Evolutionary conservation across 169 alveolate species (phyloP), one percentile per base, ranked within the genome.

Genomic region (Babesia divergens): DNA sequence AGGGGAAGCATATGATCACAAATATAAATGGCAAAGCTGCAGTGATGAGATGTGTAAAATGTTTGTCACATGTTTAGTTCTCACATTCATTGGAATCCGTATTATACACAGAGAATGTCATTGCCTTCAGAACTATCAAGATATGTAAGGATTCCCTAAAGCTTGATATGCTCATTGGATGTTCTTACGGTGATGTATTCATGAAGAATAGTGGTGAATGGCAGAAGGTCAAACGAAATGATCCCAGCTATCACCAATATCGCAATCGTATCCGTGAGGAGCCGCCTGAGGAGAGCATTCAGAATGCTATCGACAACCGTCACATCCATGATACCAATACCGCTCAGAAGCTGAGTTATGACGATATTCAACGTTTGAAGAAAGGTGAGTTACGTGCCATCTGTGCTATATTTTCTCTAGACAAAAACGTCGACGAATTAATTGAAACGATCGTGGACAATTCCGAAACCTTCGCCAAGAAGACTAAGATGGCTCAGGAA

Each of bases 391-490:
- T 0, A 32, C 13, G 16, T 24, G 11, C 13, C 42, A 24, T 1
- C 37, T 20, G n/a, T n/a, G 11, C 16, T 3, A 1, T 0, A 53
- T 24, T 24, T n/a, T 18, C 7, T 32, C n/a, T 47, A 66, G 82
- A 58, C 42, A 29, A 28, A 22, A 68, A 32, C 8, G 62, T 76
- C 0, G 50, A 49, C 26, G 82, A 77, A 34, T 34, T 77, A 7
- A 68, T 77, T 9, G 56, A 58, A 37, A 38, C 53, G 16, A 77
- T 77, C 6, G 81, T 68, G 29, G 82, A 77, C 34, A 66, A 77
- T 38, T 77, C 86, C 5, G 82, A 77, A 54, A 77, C 83, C 1
- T 77, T 77, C 42, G 71, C 65, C 14, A 50, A 72, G 50, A 67
- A 72, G 42, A 54, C 4, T 60, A 35, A 24, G 16, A 54, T 77